Base-by-base conservation (phyloP, 495 filamentous ascomycete species). In the Aspergillus carlsbadensis region DNA sequence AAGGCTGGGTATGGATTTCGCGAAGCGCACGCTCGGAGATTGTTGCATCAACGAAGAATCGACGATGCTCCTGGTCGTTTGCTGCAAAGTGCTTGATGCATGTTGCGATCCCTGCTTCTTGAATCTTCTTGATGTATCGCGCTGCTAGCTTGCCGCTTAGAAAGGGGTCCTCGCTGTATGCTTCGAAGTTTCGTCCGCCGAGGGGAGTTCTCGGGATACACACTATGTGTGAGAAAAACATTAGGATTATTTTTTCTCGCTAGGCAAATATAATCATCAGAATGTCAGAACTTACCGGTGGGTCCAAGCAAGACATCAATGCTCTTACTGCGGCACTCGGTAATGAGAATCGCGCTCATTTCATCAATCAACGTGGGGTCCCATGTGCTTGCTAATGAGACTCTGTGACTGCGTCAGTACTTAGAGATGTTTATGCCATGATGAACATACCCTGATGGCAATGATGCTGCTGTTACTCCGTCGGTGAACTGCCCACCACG, bases 111-210 rank as follows among this genome's bases (percentile, higher is more conserved):
- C 40, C 40, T 8, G 35, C 39, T 8, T 18, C 20, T n/a, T 54
- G 52, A 13, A 54, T 31, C 3, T 33, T 41, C 5, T n/a, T 24
- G 1, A 54, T 45, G n/a, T 44, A 44, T 7, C 29, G 40, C 14
- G 17, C 21, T 0, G 49, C 36, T 18, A 54, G 24, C 2, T 20
- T 26, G 3, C 52, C 52, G 1, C 15, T 17, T 6, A 54, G 41
- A 17, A 21, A 45, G 0, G 52, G 52, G 29, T 54, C 52, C 14
- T 54, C 52, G 4, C 37, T 29, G 26, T 31, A 54, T 1, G 22
- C 24, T 37, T 54, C 52, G 17, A 54, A 54, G 17, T 54, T 54
- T 2, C 52, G 52, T 4, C 52, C 52, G 6, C 52, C 52, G 1
- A 54, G 17, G 2, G 52, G 52, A 2, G 39, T 35, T 1, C 52